Conservation (phyloP, 306 rosid genomes). For the Luffa aegyptiaca region DNA sequence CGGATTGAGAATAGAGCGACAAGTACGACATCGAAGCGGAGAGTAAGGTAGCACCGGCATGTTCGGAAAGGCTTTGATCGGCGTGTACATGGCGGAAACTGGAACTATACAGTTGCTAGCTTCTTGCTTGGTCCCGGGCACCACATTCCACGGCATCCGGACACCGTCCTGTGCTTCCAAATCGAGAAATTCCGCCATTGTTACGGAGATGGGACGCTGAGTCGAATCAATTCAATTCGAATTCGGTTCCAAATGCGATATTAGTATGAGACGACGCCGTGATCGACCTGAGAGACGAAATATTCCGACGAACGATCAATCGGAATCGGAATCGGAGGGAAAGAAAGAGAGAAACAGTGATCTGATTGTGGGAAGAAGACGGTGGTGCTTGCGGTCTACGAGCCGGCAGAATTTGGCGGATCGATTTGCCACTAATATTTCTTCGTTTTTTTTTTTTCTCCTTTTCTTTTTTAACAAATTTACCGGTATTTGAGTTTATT, state of each 20-base stretch:
- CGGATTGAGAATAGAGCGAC: slow-evolving; percentile 87
- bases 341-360: not conserved
- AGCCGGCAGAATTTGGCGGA: slow-evolving; percentile 14
- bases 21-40: slow-evolving; percentile 84
- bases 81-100: slow-evolving; percentile 72
- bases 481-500: not conserved
- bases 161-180: slow-evolving; percentile 92
- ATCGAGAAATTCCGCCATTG: slow-evolving; percentile 81
- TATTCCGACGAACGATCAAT: not conserved
- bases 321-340: not conserved
- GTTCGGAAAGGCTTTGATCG: slow-evolving; percentile 57
- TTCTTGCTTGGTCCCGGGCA: slow-evolving; percentile 84
- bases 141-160: slow-evolving; percentile 97
- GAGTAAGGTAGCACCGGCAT: slow-evolving; percentile 67
- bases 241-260: not conserved
- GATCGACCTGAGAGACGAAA: not conserved
- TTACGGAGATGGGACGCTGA: not conserved
- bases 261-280: not conserved
- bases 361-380: not conserved
- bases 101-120: slow-evolving; percentile 61
- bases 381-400: not conserved
- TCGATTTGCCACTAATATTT: slow-evolving; percentile 7
- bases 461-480: not conserved
- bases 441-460: not conserved
- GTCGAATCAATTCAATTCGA: not conserved